phyloP scores from a whole-genome alignment of 768 basidiomycete genomes.

The Pholiota molesta region DNA sequence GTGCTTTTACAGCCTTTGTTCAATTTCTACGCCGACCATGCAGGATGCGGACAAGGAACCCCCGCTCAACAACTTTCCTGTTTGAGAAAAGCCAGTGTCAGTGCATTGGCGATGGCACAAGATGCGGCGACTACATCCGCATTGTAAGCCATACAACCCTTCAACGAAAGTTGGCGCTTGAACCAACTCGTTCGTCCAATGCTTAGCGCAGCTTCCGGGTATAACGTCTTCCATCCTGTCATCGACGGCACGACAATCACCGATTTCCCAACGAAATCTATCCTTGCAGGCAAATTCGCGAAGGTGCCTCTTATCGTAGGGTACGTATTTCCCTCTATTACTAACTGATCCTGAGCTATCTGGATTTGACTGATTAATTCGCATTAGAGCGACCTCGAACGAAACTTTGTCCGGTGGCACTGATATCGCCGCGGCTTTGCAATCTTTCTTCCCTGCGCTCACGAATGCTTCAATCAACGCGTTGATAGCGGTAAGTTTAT shows the following conservation, averaged over 20 bases:
- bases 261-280: slow-evolving; percentile 49
- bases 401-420: slow-evolving; percentile 53
- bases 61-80: slow-evolving; percentile 43
- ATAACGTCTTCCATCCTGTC: slow-evolving; percentile 54
- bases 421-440: slow-evolving; percentile 39
- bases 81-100: slow-evolving; percentile 51
- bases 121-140: slow-evolving; percentile 43
- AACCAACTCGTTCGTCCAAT: too few species aligned
- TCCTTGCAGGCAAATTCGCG: slow-evolving; percentile 47
- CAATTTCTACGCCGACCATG: slow-evolving; percentile 48
- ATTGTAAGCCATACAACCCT: slow-evolving; percentile 37
- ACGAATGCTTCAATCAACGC: slow-evolving; percentile 24
- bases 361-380: background rate
- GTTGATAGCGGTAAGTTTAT: slow-evolving; percentile 38
- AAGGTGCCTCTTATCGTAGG: slow-evolving; percentile 62
- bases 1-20: slow-evolving; percentile 47
- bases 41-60: slow-evolving; percentile 48
- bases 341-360: background rate
- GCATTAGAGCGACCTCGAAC: slow-evolving; percentile 54
- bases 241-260: slow-evolving; percentile 55
- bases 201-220: slow-evolving; percentile 40
- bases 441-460: slow-evolving; percentile 47
- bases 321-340: slow-evolving; percentile 34
- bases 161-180: too few species aligned
- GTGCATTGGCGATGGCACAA: slow-evolving; percentile 55